Evolutionary conservation across 1,284 basidiomycete genomes (phyloP).

Genomic region (Schizopora paradoxa): DNA sequence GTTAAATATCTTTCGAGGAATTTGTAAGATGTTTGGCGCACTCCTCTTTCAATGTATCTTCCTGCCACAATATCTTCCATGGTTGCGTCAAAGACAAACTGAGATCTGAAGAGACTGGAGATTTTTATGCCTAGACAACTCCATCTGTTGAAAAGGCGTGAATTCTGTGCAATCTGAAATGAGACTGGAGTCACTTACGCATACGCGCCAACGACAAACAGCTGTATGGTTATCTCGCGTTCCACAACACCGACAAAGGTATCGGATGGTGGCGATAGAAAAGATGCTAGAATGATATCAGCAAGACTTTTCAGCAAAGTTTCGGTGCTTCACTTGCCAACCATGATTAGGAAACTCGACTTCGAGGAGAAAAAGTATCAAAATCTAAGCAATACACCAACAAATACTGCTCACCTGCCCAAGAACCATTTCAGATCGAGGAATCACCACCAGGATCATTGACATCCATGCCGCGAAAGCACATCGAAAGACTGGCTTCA

Average conservation of each 20-base stretch:
- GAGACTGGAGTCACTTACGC: slow-evolving; percentile 4
- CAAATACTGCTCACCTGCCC: slow-evolving; percentile 44
- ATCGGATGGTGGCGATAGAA: slow-evolving; percentile 64
- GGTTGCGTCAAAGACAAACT: slow-evolving; percentile 18
- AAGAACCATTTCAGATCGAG: slow-evolving; percentile 42
- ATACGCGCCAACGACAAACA: slow-evolving; percentile 29
- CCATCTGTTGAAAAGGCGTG: slow-evolving; percentile 15
- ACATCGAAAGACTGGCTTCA: slow-evolving; percentile 64
- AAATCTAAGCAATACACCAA: neutral
- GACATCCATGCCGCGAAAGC: slow-evolving; percentile 61
- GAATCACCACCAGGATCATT: slow-evolving; percentile 59
- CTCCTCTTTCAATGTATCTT: slow-evolving; percentile 14
- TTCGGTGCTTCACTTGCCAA: slow-evolving; percentile 37
- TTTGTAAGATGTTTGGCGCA: slow-evolving; percentile 9
- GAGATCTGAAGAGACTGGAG: slow-evolving; percentile 22
- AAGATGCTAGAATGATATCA: slow-evolving; percentile 38
- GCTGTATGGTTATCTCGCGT: slow-evolving; percentile 57
- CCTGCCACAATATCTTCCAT: slow-evolving; percentile 14
- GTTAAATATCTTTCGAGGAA: slow-evolving; percentile 9
- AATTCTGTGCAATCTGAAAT: neutral
- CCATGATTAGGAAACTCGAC: slow-evolving; percentile 64
- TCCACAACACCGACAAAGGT: slow-evolving; percentile 67
- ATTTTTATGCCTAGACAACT: slow-evolving; percentile 25
- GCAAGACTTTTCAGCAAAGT: slow-evolving; percentile 1
- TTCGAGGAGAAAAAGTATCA: slow-evolving; percentile 23